These are phyloP conservation scores for Colletotrichum endophyticum DNA, from an alignment of 2,329 filamentous ascomycete genomes.

Conservation along the genomic window DNA sequence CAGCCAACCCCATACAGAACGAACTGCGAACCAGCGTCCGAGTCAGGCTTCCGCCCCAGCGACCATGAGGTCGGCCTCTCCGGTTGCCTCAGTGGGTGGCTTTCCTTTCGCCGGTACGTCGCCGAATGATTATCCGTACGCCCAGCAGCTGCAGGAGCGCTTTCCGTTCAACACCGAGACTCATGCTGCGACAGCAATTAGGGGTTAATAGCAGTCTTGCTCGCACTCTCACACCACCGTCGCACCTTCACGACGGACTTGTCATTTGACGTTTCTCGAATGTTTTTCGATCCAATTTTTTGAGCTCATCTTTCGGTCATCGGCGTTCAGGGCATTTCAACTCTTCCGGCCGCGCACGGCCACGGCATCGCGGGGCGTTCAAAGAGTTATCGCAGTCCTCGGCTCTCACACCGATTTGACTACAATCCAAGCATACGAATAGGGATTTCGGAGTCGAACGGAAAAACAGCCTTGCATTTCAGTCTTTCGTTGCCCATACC, in stretches of 20 bases:
- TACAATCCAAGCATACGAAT: slow-evolving; percentile 13
- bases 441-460: slow-evolving; percentile 4
- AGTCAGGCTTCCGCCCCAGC: slow-evolving; percentile 34
- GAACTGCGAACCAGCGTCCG: slow-evolving; percentile 32
- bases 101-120: slow-evolving; percentile 55
- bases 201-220: slow-evolving; percentile 31
- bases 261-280: slow-evolving; percentile 19
- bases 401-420: slow-evolving; percentile 1
- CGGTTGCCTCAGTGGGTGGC: slow-evolving; percentile 47
- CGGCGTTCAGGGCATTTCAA: slow-evolving; percentile 18
- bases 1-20: slow-evolving; percentile 27
- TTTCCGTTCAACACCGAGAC: slow-evolving; percentile 54
- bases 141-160: slow-evolving; percentile 47
- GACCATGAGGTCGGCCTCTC: slow-evolving; percentile 45
- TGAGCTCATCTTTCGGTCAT: background rate
- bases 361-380: slow-evolving; percentile 11
- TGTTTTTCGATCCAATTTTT: slow-evolving; percentile 10
- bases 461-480: slow-evolving; percentile 6
- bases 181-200: slow-evolving; percentile 55
- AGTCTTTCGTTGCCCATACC: background rate
- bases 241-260: background rate
- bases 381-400: slow-evolving; percentile 3
- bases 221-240: background rate
- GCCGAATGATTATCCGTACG: slow-evolving; percentile 43
- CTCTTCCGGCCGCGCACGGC: slow-evolving; percentile 2